Base-by-base conservation (phyloP, 768 basidiomycete genomes). In the Cystobasidiopsis lactophilus region DNA sequence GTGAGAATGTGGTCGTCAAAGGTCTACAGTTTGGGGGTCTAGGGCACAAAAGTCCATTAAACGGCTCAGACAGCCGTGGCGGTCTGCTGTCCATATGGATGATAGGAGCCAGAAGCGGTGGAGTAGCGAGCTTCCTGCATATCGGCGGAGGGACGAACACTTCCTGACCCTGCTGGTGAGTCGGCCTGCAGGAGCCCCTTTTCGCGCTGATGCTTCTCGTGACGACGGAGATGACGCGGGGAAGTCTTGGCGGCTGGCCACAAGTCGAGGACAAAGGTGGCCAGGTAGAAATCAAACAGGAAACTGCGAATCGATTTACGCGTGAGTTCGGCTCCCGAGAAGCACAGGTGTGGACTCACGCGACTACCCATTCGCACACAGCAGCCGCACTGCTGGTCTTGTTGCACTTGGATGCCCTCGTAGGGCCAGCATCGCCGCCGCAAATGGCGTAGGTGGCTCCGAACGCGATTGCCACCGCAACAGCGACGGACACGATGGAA, bases 191-290 rank as follows among this genome's bases (percentile, higher is more conserved):
- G 33, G 9, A 47, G 45, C 14, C 45, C 45, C 26, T 47, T 47
- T 47, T 47, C 11, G 48, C n/a, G 18, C 26, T 24, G 2, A 19
- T 39, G 18, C 16, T 10, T 37, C 2, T 24, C 26, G 27, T 23
- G 19, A 18, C 16, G n/a, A 23, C n/a, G 24, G n/a, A 44, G 41
- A 24, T 43, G 33, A 29, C 30, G 40, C 24, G 38, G 21, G 16
- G 45, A 47, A 29, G 60, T 58, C 50, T 62, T 60, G 40, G 13
- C 23, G 7, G 67, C 64, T 14, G 68, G 67, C 66, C 66, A 70
- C 11, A 69, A 60, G 55, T 70, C 69, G 48, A 66, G 60, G 37
- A 61, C 60, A 52, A 70, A 61, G 9, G 67, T 67, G 31, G 61
- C 41, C 49, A 68, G 65, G 63, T 70, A 68, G 51, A 63, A 64